Evolutionary conservation across 1,139 yeast genomes (phyloP).

Genomic region (Kodamaea plutei): DNA sequence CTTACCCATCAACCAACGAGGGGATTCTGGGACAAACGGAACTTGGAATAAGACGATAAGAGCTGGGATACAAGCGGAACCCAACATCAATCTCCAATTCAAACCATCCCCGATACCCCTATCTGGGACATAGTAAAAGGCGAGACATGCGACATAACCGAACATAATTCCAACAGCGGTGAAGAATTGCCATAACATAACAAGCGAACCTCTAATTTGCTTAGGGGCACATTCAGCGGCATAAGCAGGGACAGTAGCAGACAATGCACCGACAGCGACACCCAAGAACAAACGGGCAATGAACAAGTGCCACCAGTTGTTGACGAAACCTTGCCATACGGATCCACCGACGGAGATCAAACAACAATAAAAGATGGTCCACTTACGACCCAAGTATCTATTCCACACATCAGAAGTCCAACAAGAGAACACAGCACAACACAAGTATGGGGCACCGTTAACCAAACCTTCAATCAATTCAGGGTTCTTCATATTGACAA

Average conservation of each 20-base stretch:
- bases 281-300: constrained; percentile 72
- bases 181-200: constrained; percentile 88
- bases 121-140: constrained; percentile 39
- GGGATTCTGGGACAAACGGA: constrained; percentile 41
- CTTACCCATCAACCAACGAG: constrained; percentile 30
- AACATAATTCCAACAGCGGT: constrained; percentile 85
- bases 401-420: constrained; percentile 73
- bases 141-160: constrained; percentile 69
- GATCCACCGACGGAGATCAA: constrained; percentile 62
- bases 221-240: constrained; percentile 81
- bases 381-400: constrained; percentile 62
- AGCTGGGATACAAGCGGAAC: constrained; percentile 74
- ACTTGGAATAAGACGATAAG: constrained; percentile 62
- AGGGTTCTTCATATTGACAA: constrained; percentile 40
- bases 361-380: constrained; percentile 70
- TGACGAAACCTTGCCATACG: constrained; percentile 73
- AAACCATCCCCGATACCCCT: constrained; percentile 31
- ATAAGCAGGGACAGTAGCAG: constrained; percentile 78
- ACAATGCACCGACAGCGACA: constrained; percentile 75
- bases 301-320: constrained; percentile 72
- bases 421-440: constrained; percentile 67
- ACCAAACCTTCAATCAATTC: constrained; percentile 73
- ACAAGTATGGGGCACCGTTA: constrained; percentile 78
- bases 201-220: constrained; percentile 71
- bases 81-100: constrained; percentile 81